phyloP scores from a whole-genome alignment of 2,329 filamentous ascomycete species.

The Teratosphaeria viscida region DNA sequence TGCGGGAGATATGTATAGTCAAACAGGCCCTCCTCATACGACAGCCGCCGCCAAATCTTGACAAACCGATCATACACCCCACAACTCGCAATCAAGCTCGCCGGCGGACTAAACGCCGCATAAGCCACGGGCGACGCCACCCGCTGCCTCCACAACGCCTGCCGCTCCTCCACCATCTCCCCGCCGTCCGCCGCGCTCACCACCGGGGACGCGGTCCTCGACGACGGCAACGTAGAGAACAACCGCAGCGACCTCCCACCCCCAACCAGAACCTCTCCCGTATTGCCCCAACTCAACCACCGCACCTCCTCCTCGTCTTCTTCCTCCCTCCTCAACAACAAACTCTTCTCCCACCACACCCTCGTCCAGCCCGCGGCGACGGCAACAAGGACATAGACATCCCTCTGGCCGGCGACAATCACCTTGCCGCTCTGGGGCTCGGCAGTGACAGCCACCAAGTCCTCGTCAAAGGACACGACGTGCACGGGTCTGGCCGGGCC shows the following conservation, averaged over 20 bases:
- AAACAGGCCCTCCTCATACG: slow-evolving; percentile 79
- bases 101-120: slow-evolving; percentile 76
- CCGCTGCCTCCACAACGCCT: slow-evolving; percentile 58
- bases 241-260: slow-evolving; percentile 57
- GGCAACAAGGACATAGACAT: slow-evolving; percentile 70
- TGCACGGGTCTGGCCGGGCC: slow-evolving; percentile 68
- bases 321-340: slow-evolving; percentile 42
- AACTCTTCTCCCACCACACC: slow-evolving; percentile 59
- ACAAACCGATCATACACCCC: slow-evolving; percentile 70
- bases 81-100: slow-evolving; percentile 72
- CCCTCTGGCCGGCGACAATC: slow-evolving; percentile 56
- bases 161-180: slow-evolving; percentile 34
- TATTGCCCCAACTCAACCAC: slow-evolving; percentile 75
- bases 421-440: slow-evolving; percentile 80
- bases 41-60: slow-evolving; percentile 85
- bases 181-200: slow-evolving; percentile 13
- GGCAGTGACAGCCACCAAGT: slow-evolving; percentile 67
- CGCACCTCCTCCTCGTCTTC: slow-evolving; percentile 36
- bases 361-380: slow-evolving; percentile 63
- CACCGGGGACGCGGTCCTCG: slow-evolving; percentile 15
- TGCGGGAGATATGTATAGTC: slow-evolving; percentile 88
- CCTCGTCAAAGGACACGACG: slow-evolving; percentile 51
- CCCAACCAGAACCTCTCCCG: slow-evolving; percentile 75
- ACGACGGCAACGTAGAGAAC: slow-evolving; percentile 44
- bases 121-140: slow-evolving; percentile 65